A percentile compares a stretch with the other conserved stretches of the same genome.
phyloP scores from a whole-genome alignment of 2,329 filamentous ascomycete genomes.

The Apiospora malaysiana region DNA sequence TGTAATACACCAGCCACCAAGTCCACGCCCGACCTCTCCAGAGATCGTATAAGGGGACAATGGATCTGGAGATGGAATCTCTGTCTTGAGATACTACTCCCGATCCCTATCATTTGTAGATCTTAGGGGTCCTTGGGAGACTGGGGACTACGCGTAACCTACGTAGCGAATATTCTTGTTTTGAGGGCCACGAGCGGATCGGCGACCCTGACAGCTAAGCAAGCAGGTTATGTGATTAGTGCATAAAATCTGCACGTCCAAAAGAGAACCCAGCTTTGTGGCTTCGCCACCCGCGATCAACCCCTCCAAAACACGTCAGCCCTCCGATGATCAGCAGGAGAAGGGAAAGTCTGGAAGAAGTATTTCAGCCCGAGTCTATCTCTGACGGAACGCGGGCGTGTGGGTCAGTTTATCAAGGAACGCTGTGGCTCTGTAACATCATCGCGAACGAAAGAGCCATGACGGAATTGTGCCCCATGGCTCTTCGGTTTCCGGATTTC shows the following conservation, averaged over 20 bases:
- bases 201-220: neutral
- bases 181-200: slow-evolving; percentile 10
- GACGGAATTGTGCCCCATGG: neutral
- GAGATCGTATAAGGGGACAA: neutral
- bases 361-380: neutral
- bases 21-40: neutral
- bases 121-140: slow-evolving; percentile 4
- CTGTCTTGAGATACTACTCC: neutral
- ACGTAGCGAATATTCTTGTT: neutral
- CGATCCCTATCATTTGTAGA: neutral
- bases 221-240: slow-evolving; percentile 9
- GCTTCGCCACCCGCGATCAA: slow-evolving; percentile 15
- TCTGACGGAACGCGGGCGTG: neutral
- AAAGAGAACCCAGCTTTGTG: slow-evolving; percentile 1
- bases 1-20: neutral
- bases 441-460: neutral
- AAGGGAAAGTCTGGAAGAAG: neutral
- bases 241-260: slow-evolving; percentile 17
- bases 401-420: neutral
- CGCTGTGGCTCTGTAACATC: neutral
- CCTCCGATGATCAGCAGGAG: slow-evolving; percentile 16
- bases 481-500: neutral
- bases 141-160: slow-evolving; percentile 6
- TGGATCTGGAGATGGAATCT: neutral
- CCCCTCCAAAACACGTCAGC: slow-evolving; percentile 11